These are phyloP conservation scores for Penicillium angulare DNA, from an alignment of 495 filamentous ascomycete genomes.

Conservation along the genomic window DNA sequence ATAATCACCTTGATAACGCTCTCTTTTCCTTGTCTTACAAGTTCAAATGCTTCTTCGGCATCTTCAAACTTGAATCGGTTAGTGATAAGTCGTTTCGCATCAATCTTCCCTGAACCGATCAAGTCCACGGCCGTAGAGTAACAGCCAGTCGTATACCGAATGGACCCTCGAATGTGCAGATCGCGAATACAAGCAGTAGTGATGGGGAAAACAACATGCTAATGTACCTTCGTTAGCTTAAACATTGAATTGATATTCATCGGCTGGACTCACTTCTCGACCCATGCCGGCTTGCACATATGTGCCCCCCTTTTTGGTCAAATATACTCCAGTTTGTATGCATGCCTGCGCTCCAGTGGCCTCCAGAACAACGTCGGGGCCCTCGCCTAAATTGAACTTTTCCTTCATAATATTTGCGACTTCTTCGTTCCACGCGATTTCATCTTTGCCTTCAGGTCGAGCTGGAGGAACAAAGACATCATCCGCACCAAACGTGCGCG, in stretches of 20 bases:
- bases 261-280: constrained; percentile 63
- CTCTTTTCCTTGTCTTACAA: constrained; percentile 71
- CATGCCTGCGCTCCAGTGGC: constrained; percentile 76
- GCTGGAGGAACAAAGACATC: constrained; percentile 58
- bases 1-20: constrained; percentile 84
- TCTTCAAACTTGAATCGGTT: constrained; percentile 67
- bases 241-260: no score
- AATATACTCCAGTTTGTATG: constrained; percentile 71
- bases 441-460: constrained; percentile 10
- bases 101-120: constrained; percentile 61
- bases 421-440: constrained; percentile 57
- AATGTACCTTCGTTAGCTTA: no score
- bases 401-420: constrained; percentile 56
- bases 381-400: constrained; percentile 42
- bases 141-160: constrained; percentile 77
- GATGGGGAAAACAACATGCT: constrained; percentile 77
- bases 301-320: constrained; percentile 67
- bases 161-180: constrained; percentile 74
- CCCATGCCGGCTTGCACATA: constrained; percentile 90
- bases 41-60: constrained; percentile 75
- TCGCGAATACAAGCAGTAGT: constrained; percentile 81
- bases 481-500: constrained; percentile 62
- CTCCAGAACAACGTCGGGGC: constrained; percentile 80
- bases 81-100: constrained; percentile 71
- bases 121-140: constrained; percentile 75